A percentile compares a stretch with the other conserved stretches of the same genome.
Evolutionary conservation across 1,284 basidiomycete species (phyloP).

Genomic region (Xerocomus subilludens): DNA sequence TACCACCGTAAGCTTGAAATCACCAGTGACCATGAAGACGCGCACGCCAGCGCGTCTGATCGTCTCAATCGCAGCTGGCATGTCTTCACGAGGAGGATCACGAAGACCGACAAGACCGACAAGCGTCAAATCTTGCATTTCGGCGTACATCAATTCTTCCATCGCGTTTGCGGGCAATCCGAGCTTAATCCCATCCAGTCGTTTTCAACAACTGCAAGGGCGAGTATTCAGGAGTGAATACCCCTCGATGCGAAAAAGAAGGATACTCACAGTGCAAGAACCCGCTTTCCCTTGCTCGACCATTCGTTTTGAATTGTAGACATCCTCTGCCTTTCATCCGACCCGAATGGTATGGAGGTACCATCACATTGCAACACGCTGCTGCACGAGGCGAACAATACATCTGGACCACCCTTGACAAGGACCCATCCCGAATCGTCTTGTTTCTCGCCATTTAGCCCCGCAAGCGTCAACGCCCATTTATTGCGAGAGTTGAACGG

Average conservation of each 20-base stretch:
- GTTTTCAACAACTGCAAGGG: constrained; percentile 37
- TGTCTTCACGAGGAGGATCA: constrained; percentile 68
- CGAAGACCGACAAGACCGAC: constrained; percentile 71
- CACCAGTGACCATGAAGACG: constrained; percentile 69
- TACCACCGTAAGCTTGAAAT: constrained; percentile 60
- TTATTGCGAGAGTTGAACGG: constrained; percentile 77
- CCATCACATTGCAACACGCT: constrained; percentile 57
- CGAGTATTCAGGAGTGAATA: constrained; percentile 15
- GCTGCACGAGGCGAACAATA: constrained; percentile 64
- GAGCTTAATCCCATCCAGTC: constrained; percentile 45
- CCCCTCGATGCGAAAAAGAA: not conserved
- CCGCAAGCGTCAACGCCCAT: constrained; percentile 61
- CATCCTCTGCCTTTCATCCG: constrained; percentile 48
- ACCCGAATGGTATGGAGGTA: constrained; percentile 53
- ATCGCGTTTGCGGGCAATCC: constrained; percentile 51
- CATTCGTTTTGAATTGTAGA: constrained; percentile 61
- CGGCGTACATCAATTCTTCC: constrained; percentile 55
- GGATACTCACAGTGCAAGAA: constrained; percentile 59
- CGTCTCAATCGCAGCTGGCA: constrained; percentile 59
- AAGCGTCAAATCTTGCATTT: constrained; percentile 61
- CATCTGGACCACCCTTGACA: constrained; percentile 70
- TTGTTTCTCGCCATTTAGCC: constrained; percentile 28
- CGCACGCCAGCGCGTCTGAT: constrained; percentile 62
- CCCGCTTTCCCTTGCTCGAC: constrained; percentile 72
- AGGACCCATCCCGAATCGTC: constrained; percentile 53